These are phyloP conservation scores for Lactifluus piperatus DNA, from an alignment of 768 basidiomycete genomes.

Conservation along the genomic window DNA sequence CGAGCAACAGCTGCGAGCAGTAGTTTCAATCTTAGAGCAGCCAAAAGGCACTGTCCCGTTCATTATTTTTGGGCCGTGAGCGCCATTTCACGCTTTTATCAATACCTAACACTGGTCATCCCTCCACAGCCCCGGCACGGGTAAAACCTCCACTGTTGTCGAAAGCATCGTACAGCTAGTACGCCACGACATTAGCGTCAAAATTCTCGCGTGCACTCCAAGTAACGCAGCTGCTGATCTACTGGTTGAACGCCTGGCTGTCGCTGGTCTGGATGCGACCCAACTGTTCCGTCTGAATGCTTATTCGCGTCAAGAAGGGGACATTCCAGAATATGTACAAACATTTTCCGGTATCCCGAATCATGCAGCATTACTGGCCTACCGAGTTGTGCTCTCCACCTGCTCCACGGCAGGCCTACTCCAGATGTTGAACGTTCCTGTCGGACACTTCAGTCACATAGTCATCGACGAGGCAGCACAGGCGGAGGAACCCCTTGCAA, in stretches of 20 bases:
- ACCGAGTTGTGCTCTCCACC: constrained; percentile 47
- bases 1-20: constrained; percentile 39
- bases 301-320: constrained; percentile 32
- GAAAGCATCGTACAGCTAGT: constrained; percentile 31
- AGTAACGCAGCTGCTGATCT: constrained; percentile 32
- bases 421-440: constrained; percentile 37
- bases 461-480: constrained; percentile 62
- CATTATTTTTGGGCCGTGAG: constrained; percentile 56
- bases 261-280: constrained; percentile 14
- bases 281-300: constrained; percentile 49
- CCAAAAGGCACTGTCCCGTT: constrained; percentile 44
- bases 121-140: constrained; percentile 31
- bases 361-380: constrained; percentile 31
- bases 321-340: constrained; percentile 31
- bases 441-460: constrained; percentile 52
- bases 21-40: constrained; percentile 37
- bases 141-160: constrained; percentile 32
- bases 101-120: background rate
- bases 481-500: no score
- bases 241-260: constrained; percentile 26
- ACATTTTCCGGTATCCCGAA: constrained; percentile 32
- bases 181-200: constrained; percentile 15
- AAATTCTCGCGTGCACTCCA: constrained; percentile 31
- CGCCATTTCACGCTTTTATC: background rate
- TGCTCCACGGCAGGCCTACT: constrained; percentile 46